These are phyloP conservation scores for Prunus davidiana DNA, from an alignment of 306 rosid genomes.

Conservation along the genomic window DNA sequence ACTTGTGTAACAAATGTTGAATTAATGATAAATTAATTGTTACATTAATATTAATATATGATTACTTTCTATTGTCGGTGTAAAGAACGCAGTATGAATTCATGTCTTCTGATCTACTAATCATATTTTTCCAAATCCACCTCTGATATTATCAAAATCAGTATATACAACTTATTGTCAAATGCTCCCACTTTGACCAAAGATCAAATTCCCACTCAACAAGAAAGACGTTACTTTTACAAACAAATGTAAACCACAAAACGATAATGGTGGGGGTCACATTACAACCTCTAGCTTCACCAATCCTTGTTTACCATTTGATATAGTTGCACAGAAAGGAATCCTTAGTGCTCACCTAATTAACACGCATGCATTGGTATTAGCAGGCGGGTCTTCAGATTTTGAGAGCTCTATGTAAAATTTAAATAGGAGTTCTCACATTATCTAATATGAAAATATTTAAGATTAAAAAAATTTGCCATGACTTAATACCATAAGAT, in stretches of 20 bases:
- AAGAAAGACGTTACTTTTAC: too few relatives aligned
- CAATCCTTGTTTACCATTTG: not conserved
- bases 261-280: constrained; percentile 23
- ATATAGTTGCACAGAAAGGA: not conserved
- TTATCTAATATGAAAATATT: too few relatives aligned
- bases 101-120: not conserved
- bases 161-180: too few relatives aligned
- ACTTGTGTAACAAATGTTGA: not conserved
- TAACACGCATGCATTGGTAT: not conserved
- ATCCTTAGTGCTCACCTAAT: not conserved
- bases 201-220: too few relatives aligned
- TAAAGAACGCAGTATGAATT: not conserved
- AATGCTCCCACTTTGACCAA: too few relatives aligned
- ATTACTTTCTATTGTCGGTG: not conserved
- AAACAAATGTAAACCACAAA: not conserved
- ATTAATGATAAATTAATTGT: not conserved
- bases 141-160: too few relatives aligned
- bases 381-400: fast-evolving
- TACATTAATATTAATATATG: too few relatives aligned
- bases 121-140: not conserved
- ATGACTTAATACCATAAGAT: too few relatives aligned
- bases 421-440: too few relatives aligned
- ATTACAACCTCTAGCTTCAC: not conserved
- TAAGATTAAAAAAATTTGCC: too few relatives aligned
- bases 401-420: too few relatives aligned